Percentiles rank a stretch among this genome's conserved stretches.
Conservation (phyloP, 495 filamentous ascomycete species). For the Chaetomium fimeti region DNA sequence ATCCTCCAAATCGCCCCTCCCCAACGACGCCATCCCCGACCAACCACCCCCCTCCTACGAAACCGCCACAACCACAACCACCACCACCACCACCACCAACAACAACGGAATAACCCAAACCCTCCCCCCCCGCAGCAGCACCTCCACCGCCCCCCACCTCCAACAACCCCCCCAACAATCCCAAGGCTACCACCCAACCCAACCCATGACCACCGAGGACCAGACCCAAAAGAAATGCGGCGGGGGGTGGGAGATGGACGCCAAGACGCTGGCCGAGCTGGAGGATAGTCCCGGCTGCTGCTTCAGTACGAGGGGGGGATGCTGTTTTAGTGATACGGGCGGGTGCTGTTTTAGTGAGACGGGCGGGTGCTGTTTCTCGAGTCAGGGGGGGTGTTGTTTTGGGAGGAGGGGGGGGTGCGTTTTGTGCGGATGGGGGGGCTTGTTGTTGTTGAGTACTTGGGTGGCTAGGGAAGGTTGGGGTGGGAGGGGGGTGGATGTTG, state of each 20-base stretch:
- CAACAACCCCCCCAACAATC: neutral
- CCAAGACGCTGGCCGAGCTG: slow-evolving; percentile 3
- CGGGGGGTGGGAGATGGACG: neutral
- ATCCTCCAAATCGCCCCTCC: neutral
- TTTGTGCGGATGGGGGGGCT: too few relatives aligned
- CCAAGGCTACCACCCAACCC: neutral
- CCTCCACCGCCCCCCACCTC: neutral
- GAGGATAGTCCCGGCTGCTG: slow-evolving; percentile 2
- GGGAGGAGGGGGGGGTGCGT: too few relatives aligned
- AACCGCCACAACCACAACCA: neutral
- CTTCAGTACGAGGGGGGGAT: neutral
- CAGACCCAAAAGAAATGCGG: too few relatives aligned
- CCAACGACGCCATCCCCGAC: neutral
- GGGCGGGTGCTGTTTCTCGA: neutral
- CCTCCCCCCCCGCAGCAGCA: neutral
- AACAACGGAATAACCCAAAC: neutral
- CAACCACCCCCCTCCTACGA: slow-evolving; percentile 11
- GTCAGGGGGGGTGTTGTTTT: neutral
- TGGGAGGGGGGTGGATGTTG: too few relatives aligned
- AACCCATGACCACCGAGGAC: too few relatives aligned
- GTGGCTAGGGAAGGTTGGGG: too few relatives aligned
- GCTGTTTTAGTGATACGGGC: neutral
- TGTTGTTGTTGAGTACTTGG: too few relatives aligned
- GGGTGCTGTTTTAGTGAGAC: neutral
- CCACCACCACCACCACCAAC: neutral